Percentiles rank a stretch among this genome's conserved stretches.
These are phyloP conservation scores for Rhododendron molle DNA, from an alignment of 148 eudicot species.

Conservation along the genomic window DNA sequence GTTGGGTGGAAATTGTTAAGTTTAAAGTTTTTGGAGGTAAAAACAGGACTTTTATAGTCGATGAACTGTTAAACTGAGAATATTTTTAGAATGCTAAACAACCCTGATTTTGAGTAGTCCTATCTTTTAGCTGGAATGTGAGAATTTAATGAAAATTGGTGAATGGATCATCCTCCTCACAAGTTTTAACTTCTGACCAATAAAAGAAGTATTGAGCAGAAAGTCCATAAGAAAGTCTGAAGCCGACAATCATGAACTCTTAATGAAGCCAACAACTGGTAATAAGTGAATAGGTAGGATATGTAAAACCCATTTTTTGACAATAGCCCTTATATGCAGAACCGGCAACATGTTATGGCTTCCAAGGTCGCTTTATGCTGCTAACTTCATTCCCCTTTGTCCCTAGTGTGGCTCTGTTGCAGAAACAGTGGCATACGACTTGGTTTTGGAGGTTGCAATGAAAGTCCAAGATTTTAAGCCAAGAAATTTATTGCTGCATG, in stretches of 20 bases:
- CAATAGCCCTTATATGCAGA: background rate
- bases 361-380: background rate
- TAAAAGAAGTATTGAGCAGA: background rate
- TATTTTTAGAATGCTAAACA: background rate
- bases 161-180: background rate
- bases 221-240: background rate
- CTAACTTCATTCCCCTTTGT: background rate
- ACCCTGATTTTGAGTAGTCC: background rate
- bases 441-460: conserved; percentile 85
- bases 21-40: background rate
- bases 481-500: conserved; percentile 65
- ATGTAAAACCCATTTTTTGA: background rate
- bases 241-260: background rate
- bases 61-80: background rate
- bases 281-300: background rate
- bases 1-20: background rate
- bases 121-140: background rate
- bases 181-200: background rate
- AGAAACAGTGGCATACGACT: conserved; percentile 85
- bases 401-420: conserved; percentile 75
- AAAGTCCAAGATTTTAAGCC: conserved; percentile 77
- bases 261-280: background rate
- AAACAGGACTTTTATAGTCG: background rate
- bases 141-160: background rate
- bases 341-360: background rate